Evolutionary conservation across 2,329 filamentous ascomycete species (phyloP), one percentile per base, ranked within the genome.

Genomic region (Paraphoma chrysanthemicola): DNA sequence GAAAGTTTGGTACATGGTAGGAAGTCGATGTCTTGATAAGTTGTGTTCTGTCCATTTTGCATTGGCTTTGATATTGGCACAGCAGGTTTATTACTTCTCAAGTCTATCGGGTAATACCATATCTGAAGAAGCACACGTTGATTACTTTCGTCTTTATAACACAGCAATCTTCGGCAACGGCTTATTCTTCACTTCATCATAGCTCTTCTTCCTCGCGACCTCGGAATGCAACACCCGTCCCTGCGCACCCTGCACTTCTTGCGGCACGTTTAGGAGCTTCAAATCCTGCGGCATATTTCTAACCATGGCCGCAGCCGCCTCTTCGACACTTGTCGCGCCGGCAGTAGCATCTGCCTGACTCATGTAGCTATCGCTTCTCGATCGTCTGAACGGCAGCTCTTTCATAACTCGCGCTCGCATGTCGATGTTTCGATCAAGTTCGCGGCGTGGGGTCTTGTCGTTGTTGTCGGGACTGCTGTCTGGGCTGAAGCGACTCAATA

Each of bases 181-280:
- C 38, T 72, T 72, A 36, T 73, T 72, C 53, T 69, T 73, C 36
- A 68, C 44, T 16, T 71, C 60, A 2, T 71, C 62, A 38, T 56
- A 66, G 16, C 51, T 57, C 50, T 51, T 59, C 23, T 18, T 59
- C 11, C 33, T 17, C 11, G 12, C 45, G 4, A 10, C 33, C 36
- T 59, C 29, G 49, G 50, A 42, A 39, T 56, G 51, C 39, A 36
- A 36, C 38, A 31, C 23, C 18, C 51, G 42, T 3, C 28, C 33
- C 43, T 58, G 49, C 36, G 49, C 18, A 38, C n/a, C 33, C 3
- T 38, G 3, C 6, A 38, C n/a, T 38, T 38, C 33, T 6, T 38
- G 33, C 23, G 23, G 23, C 5, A 23, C 23, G 5, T 23, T 23
- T 5, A 23, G 23, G 23, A 51, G 29, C 45, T 38, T 30, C 1